Evolutionary conservation across 2,329 filamentous ascomycete genomes (phyloP).

Genomic region (Penicillium corylophilum): DNA sequence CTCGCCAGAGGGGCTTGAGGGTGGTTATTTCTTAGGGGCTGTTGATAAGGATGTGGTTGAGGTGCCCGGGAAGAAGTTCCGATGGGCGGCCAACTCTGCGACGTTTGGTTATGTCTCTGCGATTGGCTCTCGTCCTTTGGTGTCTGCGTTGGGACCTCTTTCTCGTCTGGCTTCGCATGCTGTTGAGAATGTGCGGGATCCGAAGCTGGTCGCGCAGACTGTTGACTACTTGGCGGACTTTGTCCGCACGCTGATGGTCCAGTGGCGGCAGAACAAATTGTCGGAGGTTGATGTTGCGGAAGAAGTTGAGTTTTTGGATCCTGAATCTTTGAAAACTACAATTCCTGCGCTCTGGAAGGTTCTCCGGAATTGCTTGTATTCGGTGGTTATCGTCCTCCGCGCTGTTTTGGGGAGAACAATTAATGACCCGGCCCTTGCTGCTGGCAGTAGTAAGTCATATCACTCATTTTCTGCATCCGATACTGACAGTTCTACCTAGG

Average conservation of each 20-base stretch:
- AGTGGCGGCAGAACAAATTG: slow-evolving; percentile 73
- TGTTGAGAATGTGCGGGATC: slow-evolving; percentile 56
- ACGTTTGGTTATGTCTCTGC: slow-evolving; percentile 59
- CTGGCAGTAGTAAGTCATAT: slow-evolving; percentile 48
- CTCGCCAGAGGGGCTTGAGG: slow-evolving; percentile 69
- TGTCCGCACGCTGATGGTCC: slow-evolving; percentile 62
- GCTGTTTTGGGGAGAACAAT: slow-evolving; percentile 68
- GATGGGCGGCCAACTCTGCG: slow-evolving; percentile 62
- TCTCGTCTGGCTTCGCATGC: slow-evolving; percentile 63
- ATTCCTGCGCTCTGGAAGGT: slow-evolving; percentile 73
- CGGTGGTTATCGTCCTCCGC: slow-evolving; percentile 71
- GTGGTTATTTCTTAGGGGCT: slow-evolving; percentile 70
- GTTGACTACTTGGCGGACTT: slow-evolving; percentile 67
- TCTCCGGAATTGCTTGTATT: slow-evolving; percentile 73
- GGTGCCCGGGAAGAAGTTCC: slow-evolving; percentile 55
- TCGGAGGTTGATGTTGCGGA: slow-evolving; percentile 69
- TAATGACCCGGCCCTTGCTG: slow-evolving; percentile 55
- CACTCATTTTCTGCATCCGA: background rate
- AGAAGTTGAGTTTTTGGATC: slow-evolving; percentile 62
- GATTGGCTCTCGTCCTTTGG: slow-evolving; percentile 58
- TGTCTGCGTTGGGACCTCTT: slow-evolving; percentile 61
- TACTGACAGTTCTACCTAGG: slow-evolving; percentile 32
- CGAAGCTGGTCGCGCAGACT: slow-evolving; percentile 41
- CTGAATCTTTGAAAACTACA: slow-evolving; percentile 65
- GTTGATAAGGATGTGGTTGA: slow-evolving; percentile 67